Evolutionary conservation across 371 early-diverging fungal species (phyloP).

Genomic region (Batkoa obscura): DNA sequence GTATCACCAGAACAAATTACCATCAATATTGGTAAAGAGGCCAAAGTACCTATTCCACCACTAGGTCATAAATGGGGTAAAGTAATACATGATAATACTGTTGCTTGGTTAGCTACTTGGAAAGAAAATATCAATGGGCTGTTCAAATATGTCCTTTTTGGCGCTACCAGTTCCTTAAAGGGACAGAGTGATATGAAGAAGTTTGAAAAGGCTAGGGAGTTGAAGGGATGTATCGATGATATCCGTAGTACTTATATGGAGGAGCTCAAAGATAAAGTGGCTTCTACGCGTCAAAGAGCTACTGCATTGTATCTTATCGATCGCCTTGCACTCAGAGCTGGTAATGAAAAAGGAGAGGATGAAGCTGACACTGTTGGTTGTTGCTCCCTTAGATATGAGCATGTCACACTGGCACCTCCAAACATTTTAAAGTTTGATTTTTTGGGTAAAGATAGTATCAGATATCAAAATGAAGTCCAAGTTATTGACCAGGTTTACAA

Average conservation of each 20-base stretch:
- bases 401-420: slow-evolving; percentile 57
- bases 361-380: slow-evolving; percentile 98
- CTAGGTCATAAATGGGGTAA: slow-evolving; percentile 76
- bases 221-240: slow-evolving; percentile 50
- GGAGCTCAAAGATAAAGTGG: slow-evolving; percentile 56
- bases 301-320: slow-evolving; percentile 94
- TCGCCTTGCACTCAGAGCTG: slow-evolving; percentile 85
- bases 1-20: slow-evolving; percentile 85
- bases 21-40: slow-evolving; percentile 67
- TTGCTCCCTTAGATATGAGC: slow-evolving; percentile 88
- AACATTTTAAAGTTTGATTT: slow-evolving; percentile 82
- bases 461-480: slow-evolving; percentile 70
- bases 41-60: slow-evolving; percentile 66
- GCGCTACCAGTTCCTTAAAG: slow-evolving; percentile 78
- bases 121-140: slow-evolving; percentile 85
- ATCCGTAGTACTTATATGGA: slow-evolving; percentile 61
- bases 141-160: slow-evolving; percentile 86
- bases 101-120: slow-evolving; percentile 96
- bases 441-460: slow-evolving; percentile 93
- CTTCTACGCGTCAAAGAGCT: slow-evolving; percentile 69
- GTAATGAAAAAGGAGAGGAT: slow-evolving; percentile 93
- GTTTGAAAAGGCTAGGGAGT: slow-evolving; percentile 83
- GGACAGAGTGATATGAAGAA: slow-evolving; percentile 89
- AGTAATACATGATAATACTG: slow-evolving; percentile 74
- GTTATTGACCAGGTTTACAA: slow-evolving; percentile 80